These are phyloP conservation scores for Echinochloa phyllopogon DNA, from an alignment of 176 grass and related monocot genomes.

Conservation along the genomic window DNA sequence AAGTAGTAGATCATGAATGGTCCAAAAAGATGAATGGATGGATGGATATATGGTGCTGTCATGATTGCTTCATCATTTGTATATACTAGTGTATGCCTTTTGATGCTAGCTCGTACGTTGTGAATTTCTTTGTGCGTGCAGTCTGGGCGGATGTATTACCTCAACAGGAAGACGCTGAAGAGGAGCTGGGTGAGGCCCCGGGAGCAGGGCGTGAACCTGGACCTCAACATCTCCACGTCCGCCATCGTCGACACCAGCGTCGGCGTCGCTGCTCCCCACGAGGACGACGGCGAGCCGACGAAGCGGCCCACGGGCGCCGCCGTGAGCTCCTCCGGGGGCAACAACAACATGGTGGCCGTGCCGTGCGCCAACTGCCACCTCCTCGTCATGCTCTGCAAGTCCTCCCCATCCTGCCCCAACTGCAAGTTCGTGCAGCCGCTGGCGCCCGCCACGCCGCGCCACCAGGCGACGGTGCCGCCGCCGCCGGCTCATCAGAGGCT, in stretches of 20 bases:
- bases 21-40: conserved; percentile 19
- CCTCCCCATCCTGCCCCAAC: conserved; percentile 87
- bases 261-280: not conserved
- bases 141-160: conserved; percentile 98
- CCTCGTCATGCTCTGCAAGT: conserved; percentile 84
- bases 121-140: conserved; percentile 33
- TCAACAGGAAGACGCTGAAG: conserved; percentile 90
- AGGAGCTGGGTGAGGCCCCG: conserved; percentile 80
- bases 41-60: conserved; percentile 9
- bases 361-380: conserved; percentile 91
- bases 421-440: conserved; percentile 82
- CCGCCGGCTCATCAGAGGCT: conserved; percentile 35
- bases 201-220: conserved; percentile 76
- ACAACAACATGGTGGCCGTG: conserved; percentile 78
- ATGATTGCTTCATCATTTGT: conserved; percentile 33
- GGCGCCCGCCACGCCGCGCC: not conserved
- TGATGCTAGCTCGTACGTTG: conserved; percentile 31
- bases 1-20: not conserved
- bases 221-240: conserved; percentile 76
- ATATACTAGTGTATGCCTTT: not conserved
- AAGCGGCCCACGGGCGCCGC: not conserved
- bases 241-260: not conserved
- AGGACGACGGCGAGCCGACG: conserved; percentile 46
- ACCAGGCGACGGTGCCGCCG: not conserved
- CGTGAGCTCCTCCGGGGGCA: conserved; percentile 46